Percentiles rank a stretch among this genome's conserved stretches.
Evolutionary conservation across 768 basidiomycete species (phyloP).

Genomic region (Leccinellum luteum): DNA sequence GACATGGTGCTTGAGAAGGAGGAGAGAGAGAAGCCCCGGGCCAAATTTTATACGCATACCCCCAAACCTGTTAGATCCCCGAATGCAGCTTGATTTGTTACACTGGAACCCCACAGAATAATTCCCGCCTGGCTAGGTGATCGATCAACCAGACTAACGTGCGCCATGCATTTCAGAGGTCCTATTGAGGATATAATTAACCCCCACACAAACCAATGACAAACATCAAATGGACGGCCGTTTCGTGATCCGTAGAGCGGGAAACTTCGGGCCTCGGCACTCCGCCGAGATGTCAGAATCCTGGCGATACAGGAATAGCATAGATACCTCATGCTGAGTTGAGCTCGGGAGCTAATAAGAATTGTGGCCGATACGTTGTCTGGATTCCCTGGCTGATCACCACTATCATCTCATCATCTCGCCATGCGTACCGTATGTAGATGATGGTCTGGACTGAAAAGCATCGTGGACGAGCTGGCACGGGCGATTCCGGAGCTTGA

Average conservation of each 20-base stretch:
- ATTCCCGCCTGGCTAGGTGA: background rate
- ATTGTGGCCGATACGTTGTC: background rate
- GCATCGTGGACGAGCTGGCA: background rate
- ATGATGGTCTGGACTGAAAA: background rate
- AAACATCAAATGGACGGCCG: background rate
- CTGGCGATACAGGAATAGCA: background rate
- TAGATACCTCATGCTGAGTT: background rate
- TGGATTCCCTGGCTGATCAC: background rate
- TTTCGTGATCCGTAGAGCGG: background rate
- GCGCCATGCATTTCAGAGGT: background rate
- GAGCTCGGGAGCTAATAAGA: background rate
- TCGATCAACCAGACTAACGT: background rate
- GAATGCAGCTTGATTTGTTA: background rate
- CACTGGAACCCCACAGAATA: background rate
- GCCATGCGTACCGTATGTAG: constrained; percentile 1
- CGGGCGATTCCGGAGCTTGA: background rate
- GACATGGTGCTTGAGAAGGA: constrained; percentile 10
- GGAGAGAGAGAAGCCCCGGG: background rate
- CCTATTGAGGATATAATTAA: background rate
- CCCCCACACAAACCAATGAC: background rate
- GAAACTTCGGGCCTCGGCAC: background rate
- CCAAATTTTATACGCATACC: constrained; percentile 15
- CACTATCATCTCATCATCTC: background rate
- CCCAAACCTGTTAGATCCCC: constrained; percentile 1
- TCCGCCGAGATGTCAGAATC: background rate